Conservation (phyloP, 2,329 filamentous ascomycete genomes). For the Phoma sp. region DNA sequence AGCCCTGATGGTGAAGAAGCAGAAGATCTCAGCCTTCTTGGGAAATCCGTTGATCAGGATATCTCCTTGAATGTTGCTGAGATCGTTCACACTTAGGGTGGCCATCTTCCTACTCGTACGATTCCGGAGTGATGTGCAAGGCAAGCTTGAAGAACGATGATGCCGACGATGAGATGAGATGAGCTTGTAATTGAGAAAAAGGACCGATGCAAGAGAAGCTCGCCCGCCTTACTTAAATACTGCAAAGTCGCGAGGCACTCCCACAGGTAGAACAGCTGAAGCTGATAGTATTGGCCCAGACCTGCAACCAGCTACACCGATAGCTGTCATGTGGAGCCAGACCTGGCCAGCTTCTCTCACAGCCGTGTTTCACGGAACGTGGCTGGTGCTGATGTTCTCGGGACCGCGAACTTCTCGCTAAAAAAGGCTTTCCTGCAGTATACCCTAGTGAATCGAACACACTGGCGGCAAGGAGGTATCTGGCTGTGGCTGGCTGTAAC, state of each 20-base stretch:
- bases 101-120: not conserved
- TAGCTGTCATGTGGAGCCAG: not conserved
- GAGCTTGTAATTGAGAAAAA: too few species aligned
- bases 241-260: too few species aligned
- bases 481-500: constrained; percentile 9
- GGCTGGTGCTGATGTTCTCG: constrained; percentile 1
- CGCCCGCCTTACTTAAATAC: too few species aligned
- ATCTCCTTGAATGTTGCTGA: constrained; percentile 11
- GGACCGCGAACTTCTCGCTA: not conserved
- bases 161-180: not conserved
- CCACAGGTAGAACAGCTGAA: not conserved
- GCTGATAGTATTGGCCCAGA: not conserved
- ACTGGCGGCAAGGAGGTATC: not conserved
- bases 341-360: not conserved
- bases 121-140: not conserved
- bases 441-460: not conserved
- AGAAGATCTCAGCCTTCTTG: constrained; percentile 16
- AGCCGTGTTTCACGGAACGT: not conserved
- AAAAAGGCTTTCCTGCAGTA: not conserved
- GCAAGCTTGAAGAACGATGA: not conserved
- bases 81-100: constrained; percentile 7
- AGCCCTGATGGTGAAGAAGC: constrained; percentile 15
- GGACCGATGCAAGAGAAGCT: too few species aligned
- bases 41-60: constrained; percentile 16
- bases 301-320: not conserved